Evolutionary conservation across 2,329 filamentous ascomycete genomes (phyloP).

Genomic region (Penicillium paneum): DNA sequence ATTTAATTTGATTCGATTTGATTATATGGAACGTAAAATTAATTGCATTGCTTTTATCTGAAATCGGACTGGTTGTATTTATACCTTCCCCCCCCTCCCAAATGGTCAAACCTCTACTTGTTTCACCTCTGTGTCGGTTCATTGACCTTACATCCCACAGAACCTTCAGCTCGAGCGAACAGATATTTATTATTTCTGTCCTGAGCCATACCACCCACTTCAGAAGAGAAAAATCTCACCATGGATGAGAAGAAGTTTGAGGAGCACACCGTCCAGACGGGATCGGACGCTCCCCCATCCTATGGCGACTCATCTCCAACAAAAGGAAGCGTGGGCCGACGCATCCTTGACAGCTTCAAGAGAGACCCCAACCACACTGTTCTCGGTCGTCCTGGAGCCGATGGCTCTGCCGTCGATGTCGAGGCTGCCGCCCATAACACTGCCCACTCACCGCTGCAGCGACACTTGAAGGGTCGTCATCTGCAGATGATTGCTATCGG

Average conservation of each 20-base stretch:
- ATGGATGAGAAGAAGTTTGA: constrained; percentile 35
- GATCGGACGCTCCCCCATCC: constrained; percentile 25
- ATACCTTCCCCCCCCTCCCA: constrained; percentile 2
- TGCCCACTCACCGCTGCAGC: constrained; percentile 69
- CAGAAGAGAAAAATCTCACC: background rate
- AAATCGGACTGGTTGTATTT: constrained; percentile 2
- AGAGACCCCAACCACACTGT: constrained; percentile 43
- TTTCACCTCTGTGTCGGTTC: background rate
- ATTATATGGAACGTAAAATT: background rate
- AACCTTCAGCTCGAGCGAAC: background rate
- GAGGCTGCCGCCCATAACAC: constrained; percentile 62
- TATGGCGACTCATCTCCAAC: constrained; percentile 33
- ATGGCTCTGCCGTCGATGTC: constrained; percentile 60
- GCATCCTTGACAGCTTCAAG: constrained; percentile 45
- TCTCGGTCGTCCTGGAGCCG: constrained; percentile 42
- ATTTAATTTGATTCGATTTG: background rate
- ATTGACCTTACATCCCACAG: background rate
- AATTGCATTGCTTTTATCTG: background rate
- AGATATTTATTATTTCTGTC: background rate
- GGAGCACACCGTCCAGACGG: constrained; percentile 23
- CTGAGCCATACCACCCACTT: background rate
- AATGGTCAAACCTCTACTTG: background rate
- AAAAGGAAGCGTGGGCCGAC: constrained; percentile 22
- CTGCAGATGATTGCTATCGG: constrained; percentile 98
- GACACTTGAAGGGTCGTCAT: constrained; percentile 78